Conservation (phyloP, 169 alveolate species). For the Plasmodium gaboni region DNA sequence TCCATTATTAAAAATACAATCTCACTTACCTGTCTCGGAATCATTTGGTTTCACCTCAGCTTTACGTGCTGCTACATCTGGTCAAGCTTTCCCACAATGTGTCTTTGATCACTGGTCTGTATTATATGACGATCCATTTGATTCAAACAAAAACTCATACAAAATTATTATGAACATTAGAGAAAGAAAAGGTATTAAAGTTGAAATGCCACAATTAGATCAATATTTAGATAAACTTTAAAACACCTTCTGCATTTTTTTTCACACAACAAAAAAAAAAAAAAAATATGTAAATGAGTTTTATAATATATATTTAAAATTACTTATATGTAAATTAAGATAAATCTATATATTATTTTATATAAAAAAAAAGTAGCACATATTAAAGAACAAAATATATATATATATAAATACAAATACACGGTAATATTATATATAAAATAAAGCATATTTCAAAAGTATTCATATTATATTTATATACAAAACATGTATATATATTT, state of each 20-base stretch:
- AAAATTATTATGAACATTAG: slow-evolving; percentile 95
- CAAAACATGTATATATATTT: no score
- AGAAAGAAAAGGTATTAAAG: slow-evolving; percentile 98
- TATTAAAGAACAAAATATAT: neutral
- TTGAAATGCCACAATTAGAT: slow-evolving; percentile 97
- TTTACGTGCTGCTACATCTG: slow-evolving; percentile 98
- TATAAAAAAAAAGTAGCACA: neutral
- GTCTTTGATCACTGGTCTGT: slow-evolving; percentile 99
- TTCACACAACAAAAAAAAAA: neutral
- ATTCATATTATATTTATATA: no score
- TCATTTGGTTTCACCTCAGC: slow-evolving; percentile 99
- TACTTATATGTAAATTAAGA: neutral
- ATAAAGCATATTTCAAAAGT: neutral
- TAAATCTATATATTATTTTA: neutral
- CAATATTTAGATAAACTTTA: slow-evolving; percentile 97
- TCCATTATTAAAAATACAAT: slow-evolving; percentile 97
- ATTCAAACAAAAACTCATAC: slow-evolving; percentile 96
- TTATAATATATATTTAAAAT: no score
- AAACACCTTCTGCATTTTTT: slow-evolving; percentile 39
- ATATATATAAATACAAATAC: neutral
- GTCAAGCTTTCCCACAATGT: slow-evolving; percentile 99
- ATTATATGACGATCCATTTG: slow-evolving; percentile 97
- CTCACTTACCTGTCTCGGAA: slow-evolving; percentile 99
- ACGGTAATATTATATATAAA: neutral
- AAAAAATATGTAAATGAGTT: neutral